Conservation (phyloP, 208 protist genomes). For the Crithidia thermophila region DNA sequence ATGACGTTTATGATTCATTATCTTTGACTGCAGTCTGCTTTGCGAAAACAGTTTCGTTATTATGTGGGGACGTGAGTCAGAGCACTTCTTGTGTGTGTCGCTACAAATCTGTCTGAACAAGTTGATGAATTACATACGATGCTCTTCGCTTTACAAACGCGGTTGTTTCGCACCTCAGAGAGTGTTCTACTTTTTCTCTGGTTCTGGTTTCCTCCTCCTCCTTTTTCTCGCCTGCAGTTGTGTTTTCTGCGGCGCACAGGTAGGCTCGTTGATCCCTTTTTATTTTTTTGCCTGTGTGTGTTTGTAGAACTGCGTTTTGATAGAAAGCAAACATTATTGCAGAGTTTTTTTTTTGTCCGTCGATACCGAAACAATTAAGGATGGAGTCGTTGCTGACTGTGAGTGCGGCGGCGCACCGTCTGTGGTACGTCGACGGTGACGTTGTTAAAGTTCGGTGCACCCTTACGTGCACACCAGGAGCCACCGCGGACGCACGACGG, state of each 20-base stretch:
- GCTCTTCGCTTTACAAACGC: no score
- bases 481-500: conserved; percentile 6
- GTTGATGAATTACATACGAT: no score
- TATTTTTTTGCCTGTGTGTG: conserved; percentile 6
- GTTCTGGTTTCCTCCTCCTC: background rate
- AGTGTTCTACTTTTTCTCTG: background rate
- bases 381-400: conserved; percentile 25
- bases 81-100: no score
- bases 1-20: no score
- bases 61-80: no score
- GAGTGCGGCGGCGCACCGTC: conserved; percentile 38
- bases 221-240: background rate
- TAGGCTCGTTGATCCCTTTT: conserved; percentile 7
- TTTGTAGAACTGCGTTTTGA: background rate
- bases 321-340: background rate
- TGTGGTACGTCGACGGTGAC: conserved; percentile 71
- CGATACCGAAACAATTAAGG: background rate
- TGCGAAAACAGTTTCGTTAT: no score
- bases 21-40: no score
- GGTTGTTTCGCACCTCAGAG: no score
- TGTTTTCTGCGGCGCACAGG: background rate
- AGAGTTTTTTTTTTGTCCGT: background rate
- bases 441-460: conserved; percentile 45
- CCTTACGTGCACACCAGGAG: conserved; percentile 38
- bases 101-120: no score